Base-by-base conservation (phyloP, 2,329 filamentous ascomycete species). In the Colletotrichum gloeosporioides region DNA sequence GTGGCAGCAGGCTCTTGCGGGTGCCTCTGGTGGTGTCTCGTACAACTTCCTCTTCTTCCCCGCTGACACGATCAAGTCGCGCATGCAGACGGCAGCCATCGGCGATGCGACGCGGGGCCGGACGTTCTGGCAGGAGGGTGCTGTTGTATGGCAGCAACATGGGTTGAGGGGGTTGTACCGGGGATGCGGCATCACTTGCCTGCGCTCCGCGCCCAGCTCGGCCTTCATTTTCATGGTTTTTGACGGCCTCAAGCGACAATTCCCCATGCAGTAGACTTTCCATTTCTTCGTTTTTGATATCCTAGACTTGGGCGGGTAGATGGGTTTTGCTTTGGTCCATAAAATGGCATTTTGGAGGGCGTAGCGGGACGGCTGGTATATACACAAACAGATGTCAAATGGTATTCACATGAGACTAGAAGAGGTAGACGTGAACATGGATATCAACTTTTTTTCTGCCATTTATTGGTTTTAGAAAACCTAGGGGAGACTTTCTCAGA, bases 31-130 rank as follows among this genome's bases (percentile, higher is more conserved):
- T 5, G 97, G 97, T 69, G 95, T 98, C 87, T 93, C 93, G 44
- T 99, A 99, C 87, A 99, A 99, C 84, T 99, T 99, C 83, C 87
- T 98, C 27, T 98, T 99, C 88, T 99, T 97, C 84, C 97, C 97
- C 0, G 97, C 97, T 66, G 97, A 99, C 84, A 99, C 97, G 1
- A 94, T 99, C 88, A 99, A 99, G 87, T 98, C 95, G 22, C 93
- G 96, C 64, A 98, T 99, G 93, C 97, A 99, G 86, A 99, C 97
- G 0, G 91, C 94, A 69, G 93, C 96, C 7, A 88, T 95, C 59
- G 90, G 90, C 36, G 87, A 88, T 10, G 86, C 88, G 27, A 87
- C 87, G 3, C 85, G 87, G 71, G 90, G 90, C 69, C 90, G 90
- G 57, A 93, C 92, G 0, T 99, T 99, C 81, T 91, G 89, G 86